Percentiles rank a stretch among this genome's conserved stretches.
These are phyloP conservation scores for Globisporangium orthogonon DNA, from an alignment of 352 stramenopile species.

Conservation along the genomic window DNA sequence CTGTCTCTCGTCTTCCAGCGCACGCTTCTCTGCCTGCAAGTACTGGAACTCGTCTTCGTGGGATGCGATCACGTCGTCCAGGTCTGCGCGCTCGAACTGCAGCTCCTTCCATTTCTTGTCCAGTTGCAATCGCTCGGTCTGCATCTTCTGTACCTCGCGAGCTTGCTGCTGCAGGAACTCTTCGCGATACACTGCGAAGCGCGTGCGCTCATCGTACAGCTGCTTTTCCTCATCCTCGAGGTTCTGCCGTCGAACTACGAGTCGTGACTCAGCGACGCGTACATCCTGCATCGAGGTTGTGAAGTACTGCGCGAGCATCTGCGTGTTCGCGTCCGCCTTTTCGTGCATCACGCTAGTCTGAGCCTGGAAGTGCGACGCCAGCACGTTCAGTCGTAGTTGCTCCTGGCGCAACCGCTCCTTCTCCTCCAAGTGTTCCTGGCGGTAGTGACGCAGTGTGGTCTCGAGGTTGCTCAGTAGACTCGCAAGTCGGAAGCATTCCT, in stretches of 20 bases:
- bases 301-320: conserved; percentile 35
- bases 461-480: conserved; percentile 47
- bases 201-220: conserved; percentile 38
- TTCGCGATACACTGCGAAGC: conserved; percentile 48
- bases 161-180: conserved; percentile 34
- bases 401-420: conserved; percentile 68
- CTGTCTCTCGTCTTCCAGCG: conserved; percentile 27
- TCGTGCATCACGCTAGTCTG: conserved; percentile 51
- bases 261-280: conserved; percentile 31
- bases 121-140: conserved; percentile 20
- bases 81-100: conserved; percentile 26
- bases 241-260: conserved; percentile 27
- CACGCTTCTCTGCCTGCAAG: conserved; percentile 19
- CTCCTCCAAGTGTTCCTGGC: conserved; percentile 62
- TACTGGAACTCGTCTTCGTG: conserved; percentile 44
- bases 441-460: conserved; percentile 33
- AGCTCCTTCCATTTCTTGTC: conserved; percentile 34
- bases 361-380: conserved; percentile 60
- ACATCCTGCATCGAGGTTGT: conserved; percentile 35
- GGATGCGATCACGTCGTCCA: conserved; percentile 31
- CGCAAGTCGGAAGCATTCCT: conserved; percentile 52
- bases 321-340: conserved; percentile 32
- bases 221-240: conserved; percentile 40
- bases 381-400: conserved; percentile 50
- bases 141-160: conserved; percentile 20